Percentiles rank a stretch among this genome's conserved stretches.
phyloP scores from a whole-genome alignment of 2,329 filamentous ascomycete genomes.

The Colletotrichum acutatum region DNA sequence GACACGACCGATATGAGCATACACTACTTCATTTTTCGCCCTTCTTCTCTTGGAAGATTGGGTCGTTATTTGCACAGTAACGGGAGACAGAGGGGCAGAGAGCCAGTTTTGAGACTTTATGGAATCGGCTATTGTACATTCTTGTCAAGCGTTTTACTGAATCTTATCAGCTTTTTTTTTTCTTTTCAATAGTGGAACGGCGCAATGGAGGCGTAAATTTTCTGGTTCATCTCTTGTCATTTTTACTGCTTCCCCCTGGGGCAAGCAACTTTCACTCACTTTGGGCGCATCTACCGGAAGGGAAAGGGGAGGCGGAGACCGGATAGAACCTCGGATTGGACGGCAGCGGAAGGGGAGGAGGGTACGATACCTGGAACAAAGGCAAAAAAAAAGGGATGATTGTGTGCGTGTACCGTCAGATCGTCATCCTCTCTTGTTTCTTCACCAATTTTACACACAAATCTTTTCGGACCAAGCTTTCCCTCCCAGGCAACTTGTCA shows the following conservation, averaged over 20 bases:
- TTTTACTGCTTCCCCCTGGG: neutral
- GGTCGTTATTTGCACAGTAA: neutral
- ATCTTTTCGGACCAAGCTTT: neutral
- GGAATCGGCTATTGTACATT: neutral
- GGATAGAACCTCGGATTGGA: neutral
- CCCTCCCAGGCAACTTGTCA: no score
- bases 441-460: neutral
- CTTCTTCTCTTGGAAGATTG: neutral
- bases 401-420: slow-evolving; percentile 1
- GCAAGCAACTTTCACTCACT: neutral
- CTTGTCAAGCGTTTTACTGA: neutral
- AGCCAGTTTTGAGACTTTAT: neutral
- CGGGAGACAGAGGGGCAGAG: no score
- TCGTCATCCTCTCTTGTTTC: neutral
- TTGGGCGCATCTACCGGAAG: neutral
- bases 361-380: no score
- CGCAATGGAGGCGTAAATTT: neutral
- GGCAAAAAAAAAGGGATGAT: neutral
- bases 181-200: neutral
- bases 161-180: neutral
- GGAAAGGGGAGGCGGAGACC: neutral
- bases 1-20: slow-evolving; percentile 31
- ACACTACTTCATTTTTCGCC: slow-evolving; percentile 5
- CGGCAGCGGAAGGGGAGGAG: neutral
- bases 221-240: neutral